Percentiles rank a stretch among this genome's conserved stretches.
phyloP scores from a whole-genome alignment of 2,329 filamentous ascomycete genomes.

The Ophioceras dolichostomum region DNA sequence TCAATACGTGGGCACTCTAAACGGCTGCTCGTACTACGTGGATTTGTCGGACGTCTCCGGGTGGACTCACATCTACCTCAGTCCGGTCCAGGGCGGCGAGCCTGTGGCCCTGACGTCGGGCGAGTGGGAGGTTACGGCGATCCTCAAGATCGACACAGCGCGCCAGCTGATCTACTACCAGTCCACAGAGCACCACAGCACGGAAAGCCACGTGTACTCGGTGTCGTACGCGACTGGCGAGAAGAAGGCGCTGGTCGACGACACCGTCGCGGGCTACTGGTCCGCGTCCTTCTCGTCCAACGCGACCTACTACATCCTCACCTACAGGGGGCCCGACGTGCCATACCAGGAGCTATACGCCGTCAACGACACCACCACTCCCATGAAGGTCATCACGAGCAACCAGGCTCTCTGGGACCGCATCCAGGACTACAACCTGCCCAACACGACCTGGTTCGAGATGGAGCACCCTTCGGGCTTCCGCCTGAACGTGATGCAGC shows the following conservation, averaged over 20 bases:
- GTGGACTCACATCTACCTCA: conserved; percentile 78
- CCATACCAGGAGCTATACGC: conserved; percentile 80
- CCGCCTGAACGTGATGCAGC: conserved; percentile 64
- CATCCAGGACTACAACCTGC: conserved; percentile 71
- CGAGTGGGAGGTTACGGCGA: conserved; percentile 81
- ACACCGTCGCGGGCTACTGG: conserved; percentile 64
- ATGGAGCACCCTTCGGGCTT: conserved; percentile 64
- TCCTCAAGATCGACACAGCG: conserved; percentile 73
- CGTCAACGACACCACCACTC: conserved; percentile 32
- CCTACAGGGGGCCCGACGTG: conserved; percentile 71
- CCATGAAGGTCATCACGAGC: conserved; percentile 58
- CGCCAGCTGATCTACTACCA: conserved; percentile 87
- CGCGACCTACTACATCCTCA: conserved; percentile 69
- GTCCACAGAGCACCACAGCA: conserved; percentile 74
- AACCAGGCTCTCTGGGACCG: conserved; percentile 53
- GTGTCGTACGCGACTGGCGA: conserved; percentile 72
- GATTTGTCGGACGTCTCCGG: conserved; percentile 61
- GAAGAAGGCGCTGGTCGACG: conserved; percentile 63
- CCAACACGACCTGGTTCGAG: conserved; percentile 70
- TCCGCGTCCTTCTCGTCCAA: conserved; percentile 71
- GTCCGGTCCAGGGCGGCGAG: conserved; percentile 71
- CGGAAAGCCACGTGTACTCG: conserved; percentile 83
- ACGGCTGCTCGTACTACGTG: conserved; percentile 37
- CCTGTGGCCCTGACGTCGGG: conserved; percentile 81
- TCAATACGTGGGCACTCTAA: conserved; percentile 73